phyloP scores from a whole-genome alignment of 1,284 basidiomycete genomes.

The Tremellales sp. region DNA sequence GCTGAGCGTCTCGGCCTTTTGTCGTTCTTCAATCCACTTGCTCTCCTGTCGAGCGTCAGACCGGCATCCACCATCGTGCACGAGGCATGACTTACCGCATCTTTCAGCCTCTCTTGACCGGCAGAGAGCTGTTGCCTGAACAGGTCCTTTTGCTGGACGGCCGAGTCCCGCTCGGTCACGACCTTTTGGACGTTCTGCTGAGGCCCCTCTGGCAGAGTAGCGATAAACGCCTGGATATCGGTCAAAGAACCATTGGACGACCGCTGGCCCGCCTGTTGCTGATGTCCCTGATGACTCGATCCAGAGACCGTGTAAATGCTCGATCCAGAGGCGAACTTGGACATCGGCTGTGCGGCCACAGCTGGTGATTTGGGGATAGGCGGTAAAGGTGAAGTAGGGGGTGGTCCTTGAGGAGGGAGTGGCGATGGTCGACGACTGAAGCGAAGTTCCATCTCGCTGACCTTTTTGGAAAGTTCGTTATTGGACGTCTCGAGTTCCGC shows the following conservation, averaged over 20 bases:
- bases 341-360: conserved; percentile 3
- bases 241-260: background rate
- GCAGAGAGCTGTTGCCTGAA: conserved; percentile 7
- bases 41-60: conserved; percentile 12
- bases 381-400: conserved; percentile 39
- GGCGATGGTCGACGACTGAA: conserved; percentile 3
- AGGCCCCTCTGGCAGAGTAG: background rate
- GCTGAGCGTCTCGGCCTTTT: background rate
- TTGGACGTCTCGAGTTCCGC: conserved; percentile 21
- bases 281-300: conserved; percentile 2
- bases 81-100: conserved; percentile 17
- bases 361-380: conserved; percentile 27
- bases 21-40: conserved; percentile 15
- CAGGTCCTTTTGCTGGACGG: conserved; percentile 10
- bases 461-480: conserved; percentile 19
- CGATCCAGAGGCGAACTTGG: background rate
- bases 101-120: conserved; percentile 9
- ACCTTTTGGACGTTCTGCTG: conserved; percentile 8
- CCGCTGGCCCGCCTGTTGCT: too few species aligned
- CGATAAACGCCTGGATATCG: background rate
- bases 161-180: conserved; percentile 15
- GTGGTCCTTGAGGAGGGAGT: conserved; percentile 40
- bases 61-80: too few species aligned
- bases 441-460: conserved; percentile 18
- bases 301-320: conserved; percentile 12